phyloP scores from a whole-genome alignment of 2,329 filamentous ascomycete species.

The Exophiala dermatitidis region DNA sequence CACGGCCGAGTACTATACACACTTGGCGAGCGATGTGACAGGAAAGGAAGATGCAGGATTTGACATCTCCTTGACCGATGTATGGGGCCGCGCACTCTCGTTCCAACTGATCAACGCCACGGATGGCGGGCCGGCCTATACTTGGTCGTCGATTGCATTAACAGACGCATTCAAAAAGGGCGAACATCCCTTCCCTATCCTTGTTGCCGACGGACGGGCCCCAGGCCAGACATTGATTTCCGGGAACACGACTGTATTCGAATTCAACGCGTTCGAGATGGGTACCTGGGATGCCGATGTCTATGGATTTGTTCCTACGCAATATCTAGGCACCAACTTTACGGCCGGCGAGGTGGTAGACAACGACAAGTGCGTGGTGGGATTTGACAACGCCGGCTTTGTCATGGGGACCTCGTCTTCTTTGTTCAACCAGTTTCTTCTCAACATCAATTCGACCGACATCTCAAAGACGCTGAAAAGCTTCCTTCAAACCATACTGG shows the following conservation, averaged over 20 bases:
- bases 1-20: constrained; percentile 55
- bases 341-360: constrained; percentile 52
- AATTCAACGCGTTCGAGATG: constrained; percentile 72
- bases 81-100: constrained; percentile 79
- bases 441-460: constrained; percentile 53
- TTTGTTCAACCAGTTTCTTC: constrained; percentile 72
- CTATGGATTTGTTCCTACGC: constrained; percentile 62
- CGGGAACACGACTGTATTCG: constrained; percentile 66
- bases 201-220: constrained; percentile 61
- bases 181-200: constrained; percentile 62
- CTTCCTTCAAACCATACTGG: constrained; percentile 36
- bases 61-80: constrained; percentile 71
- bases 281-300: constrained; percentile 68
- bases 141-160: constrained; percentile 70
- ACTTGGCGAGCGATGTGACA: constrained; percentile 52
- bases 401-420: constrained; percentile 80
- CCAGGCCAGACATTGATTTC: constrained; percentile 56
- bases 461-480: constrained; percentile 47
- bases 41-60: constrained; percentile 59
- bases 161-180: constrained; percentile 56
- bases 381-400: constrained; percentile 76
- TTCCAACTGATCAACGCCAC: constrained; percentile 75
- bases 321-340: constrained; percentile 69
- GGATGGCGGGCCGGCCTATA: constrained; percentile 67
- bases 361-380: constrained; percentile 58